Base-by-base conservation (phyloP, 805 yeast species). In the Wickerhamomyces mucosus region DNA sequence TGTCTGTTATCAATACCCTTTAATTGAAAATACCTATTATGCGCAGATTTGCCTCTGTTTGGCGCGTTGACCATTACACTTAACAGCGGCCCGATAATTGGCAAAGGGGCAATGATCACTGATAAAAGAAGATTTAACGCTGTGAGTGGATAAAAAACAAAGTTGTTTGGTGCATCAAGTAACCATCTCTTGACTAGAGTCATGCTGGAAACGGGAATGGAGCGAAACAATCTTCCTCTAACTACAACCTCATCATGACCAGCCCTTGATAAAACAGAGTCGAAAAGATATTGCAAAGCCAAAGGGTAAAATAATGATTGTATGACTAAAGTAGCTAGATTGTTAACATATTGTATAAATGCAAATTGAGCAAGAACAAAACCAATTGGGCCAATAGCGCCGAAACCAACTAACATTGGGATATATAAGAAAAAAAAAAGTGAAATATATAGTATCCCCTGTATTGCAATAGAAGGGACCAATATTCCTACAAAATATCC, bases 1-100 rank as follows among this genome's bases (percentile, higher is more conserved):
- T 28, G 31, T n/a, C 31, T 20, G 8, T 19, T 28, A 21, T 28
- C 23, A 15, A 28, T 28, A 6, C 31, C 31, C 21, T 21, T 28
- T 12, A 28, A 21, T 15, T 28, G 31, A 15, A 15, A 28, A 7
- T 28, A 28, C 16, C 31, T 28, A 12, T 20, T 6, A 15, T 19
- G 23, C 15, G 21, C 18, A 15, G 8, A 18, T 15, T 21, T 21
- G 7, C 31, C 31, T 21, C 15, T 28, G 13, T 28, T 15, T 15
- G 31, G 31, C 13, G 31, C 31, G 7, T 15, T 21, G 10, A 21
- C 12, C 12, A 28, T n/a, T n/a, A n/a, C n/a, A 20, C 4, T 15
- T 18, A 14, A 19, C n/a, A 15, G 16, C 12, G 15, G 31, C 18
- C 9, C 31, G 15, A 15, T n/a, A n/a, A n/a, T n/a, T n/a, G n/a